Conservation (phyloP, 1,139 yeast genomes). For the Sugiyamaella sp. region DNA sequence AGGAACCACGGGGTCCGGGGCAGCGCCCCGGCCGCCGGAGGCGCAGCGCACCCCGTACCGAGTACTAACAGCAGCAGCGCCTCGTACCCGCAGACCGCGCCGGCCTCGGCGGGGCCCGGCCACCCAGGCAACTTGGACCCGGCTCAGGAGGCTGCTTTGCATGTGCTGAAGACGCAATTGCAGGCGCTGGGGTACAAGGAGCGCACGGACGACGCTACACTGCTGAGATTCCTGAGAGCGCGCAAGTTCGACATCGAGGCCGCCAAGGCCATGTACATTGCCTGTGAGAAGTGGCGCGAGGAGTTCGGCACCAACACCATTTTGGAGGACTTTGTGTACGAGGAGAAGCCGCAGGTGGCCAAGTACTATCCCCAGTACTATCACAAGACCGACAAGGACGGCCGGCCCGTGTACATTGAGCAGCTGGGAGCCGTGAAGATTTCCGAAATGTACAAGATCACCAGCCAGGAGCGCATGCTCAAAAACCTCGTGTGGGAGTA, state of each 20-base stretch:
- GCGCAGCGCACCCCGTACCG: background rate
- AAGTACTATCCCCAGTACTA: conserved; percentile 93
- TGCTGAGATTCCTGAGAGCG: conserved; percentile 90
- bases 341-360: conserved; percentile 88
- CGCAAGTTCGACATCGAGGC: conserved; percentile 85
- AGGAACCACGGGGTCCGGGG: background rate
- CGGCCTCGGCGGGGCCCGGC: conserved; percentile 70
- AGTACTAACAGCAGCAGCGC: conserved; percentile 25
- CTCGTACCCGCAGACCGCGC: conserved; percentile 66
- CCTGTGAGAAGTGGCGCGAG: conserved; percentile 90
- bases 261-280: conserved; percentile 79
- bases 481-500: conserved; percentile 97
- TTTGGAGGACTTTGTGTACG: conserved; percentile 81
- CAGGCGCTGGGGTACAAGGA: conserved; percentile 65
- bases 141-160: conserved; percentile 64
- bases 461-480: conserved; percentile 95
- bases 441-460: conserved; percentile 87
- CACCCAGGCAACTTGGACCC: conserved; percentile 79
- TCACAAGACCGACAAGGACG: conserved; percentile 95
- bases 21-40: background rate
- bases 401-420: conserved; percentile 93
- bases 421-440: conserved; percentile 91
- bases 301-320: conserved; percentile 87
- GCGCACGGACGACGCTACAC: conserved; percentile 86
- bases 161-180: conserved; percentile 60